Conservation (phyloP, 805 yeast species). For the Candida succiphila region DNA sequence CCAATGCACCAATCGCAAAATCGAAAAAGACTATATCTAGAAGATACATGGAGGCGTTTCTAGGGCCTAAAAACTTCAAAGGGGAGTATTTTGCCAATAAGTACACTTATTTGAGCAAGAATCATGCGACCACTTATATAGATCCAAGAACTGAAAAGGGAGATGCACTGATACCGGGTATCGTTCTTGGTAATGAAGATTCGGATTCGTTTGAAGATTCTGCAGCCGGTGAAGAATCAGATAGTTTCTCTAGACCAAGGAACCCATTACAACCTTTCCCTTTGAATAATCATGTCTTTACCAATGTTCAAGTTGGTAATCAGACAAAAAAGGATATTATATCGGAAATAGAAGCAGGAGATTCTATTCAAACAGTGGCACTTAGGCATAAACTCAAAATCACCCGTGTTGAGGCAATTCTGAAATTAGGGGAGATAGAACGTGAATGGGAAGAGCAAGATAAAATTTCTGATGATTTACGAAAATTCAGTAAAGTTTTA, state of each 20-base stretch:
- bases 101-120: constrained; percentile 55
- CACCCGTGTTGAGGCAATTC: constrained; percentile 83
- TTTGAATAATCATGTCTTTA: constrained; percentile 54
- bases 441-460: constrained; percentile 47
- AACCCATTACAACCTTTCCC: constrained; percentile 71
- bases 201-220: constrained; percentile 3
- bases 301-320: constrained; percentile 52
- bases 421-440: constrained; percentile 60
- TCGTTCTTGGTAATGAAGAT: constrained; percentile 2
- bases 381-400: constrained; percentile 70
- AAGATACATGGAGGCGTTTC: constrained; percentile 57
- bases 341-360: constrained; percentile 41
- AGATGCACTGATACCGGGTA: constrained; percentile 11
- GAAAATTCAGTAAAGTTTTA: constrained; percentile 50
- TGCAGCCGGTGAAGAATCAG: constrained; percentile 6
- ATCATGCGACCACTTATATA: constrained; percentile 67
- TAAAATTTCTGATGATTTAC: constrained; percentile 43
- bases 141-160: constrained; percentile 43
- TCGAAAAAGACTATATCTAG: constrained; percentile 43
- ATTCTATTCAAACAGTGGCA: constrained; percentile 65
- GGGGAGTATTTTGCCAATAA: constrained; percentile 77
- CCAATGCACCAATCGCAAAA: constrained; percentile 25
- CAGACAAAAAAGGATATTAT: constrained; percentile 53
- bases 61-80: constrained; percentile 77
- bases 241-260: constrained; percentile 3